Base-by-base conservation (phyloP, 1,139 yeast genomes). In the Meyerozyma carpophila region DNA sequence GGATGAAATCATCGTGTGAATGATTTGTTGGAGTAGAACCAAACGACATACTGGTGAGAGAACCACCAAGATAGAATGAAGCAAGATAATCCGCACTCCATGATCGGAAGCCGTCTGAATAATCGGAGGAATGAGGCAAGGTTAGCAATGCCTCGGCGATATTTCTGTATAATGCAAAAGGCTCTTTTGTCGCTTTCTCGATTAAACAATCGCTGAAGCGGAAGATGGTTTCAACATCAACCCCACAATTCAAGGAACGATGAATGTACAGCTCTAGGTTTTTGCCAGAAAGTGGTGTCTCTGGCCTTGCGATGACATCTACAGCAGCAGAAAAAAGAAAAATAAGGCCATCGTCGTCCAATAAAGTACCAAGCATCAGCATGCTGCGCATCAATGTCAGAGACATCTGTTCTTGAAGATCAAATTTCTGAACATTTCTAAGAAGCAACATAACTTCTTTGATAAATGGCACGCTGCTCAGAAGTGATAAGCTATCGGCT, bases 51-150 rank as follows among this genome's bases (percentile, higher is more conserved):
- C 7, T 11, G 13, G 13, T 11, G 6, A 27, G 29, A 4, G 13
- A 27, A 5, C 29, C 59, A 8, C 47, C 42, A 14, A 64, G 48
- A 49, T 73, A 77, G 45, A 56, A 73, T 2, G 58, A 50, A 0
- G 80, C 78, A 18, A 79, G 53, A 44, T 69, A 70, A 13, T 62
- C 59, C 0, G 74, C 73, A 41, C 69, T 60, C 77, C 82, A 78
- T 1, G 57, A 20, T 3, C 56, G 56, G 46, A 75, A 67, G 0
- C 49, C 48, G 4, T 43, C 41, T 1, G 63, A 49, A 3, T 41
- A 52, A 7, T 36, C 28, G 7, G 36, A 26, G 13, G 43, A 43
- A 7, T 45, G 43, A 1, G 46, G 40, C 2, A 52, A 39, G 4
- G 50, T 37, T 39, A 61, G 41, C 8, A 66, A 51, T 6, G 56